Evolutionary conservation across 768 basidiomycete species (phyloP), one percentile per base, ranked within the genome.

Genomic region (Pleurotus eryngii): DNA sequence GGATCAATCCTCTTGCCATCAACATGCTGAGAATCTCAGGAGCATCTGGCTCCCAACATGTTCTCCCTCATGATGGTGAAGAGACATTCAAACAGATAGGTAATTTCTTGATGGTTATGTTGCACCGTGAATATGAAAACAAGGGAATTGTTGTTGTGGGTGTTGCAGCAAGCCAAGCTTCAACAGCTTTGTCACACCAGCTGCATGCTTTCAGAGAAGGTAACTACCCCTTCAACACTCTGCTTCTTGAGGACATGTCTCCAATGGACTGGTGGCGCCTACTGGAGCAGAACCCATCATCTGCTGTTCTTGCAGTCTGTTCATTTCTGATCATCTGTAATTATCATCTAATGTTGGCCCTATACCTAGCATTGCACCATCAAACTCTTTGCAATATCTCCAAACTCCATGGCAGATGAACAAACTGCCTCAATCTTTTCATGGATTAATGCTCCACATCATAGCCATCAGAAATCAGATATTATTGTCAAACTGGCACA

Each of bases 321-420:
- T 17, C 12, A 37, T 51, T 47, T 30, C 37, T 48, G 17, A 15
- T 43, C 27, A n/a, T 18, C 55, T 20, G 1, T 43, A 1, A 27
- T 26, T 5, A n/a, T 39, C 49, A 17, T 20, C 48, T 49, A 35
- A 24, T 1, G 1, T 22, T 11, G n/a, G 48, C 14, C 14, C 37
- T 20, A 15, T 55, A 30, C 18, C 26, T 54, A 75, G 74, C 67
- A 65, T 35, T 56, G 71, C 24, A 70, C 68, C 2, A 60, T 72
- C 45, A 73, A 73, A 49, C 59, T 76, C 0, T 71, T 63, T 55
- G 68, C 71, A 0, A 63, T 67, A 3, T 58, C 68, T 30, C 69
- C 73, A 4, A 68, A 70, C 59, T 74, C 73, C 3, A 76, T 76
- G 72, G 71, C 70, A 11, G 74, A 75, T 57, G 72, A 76, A 56